Evolutionary conservation across 164 flowering plant genomes (phyloP).

Genomic region (Macadamia tetraphylla): DNA sequence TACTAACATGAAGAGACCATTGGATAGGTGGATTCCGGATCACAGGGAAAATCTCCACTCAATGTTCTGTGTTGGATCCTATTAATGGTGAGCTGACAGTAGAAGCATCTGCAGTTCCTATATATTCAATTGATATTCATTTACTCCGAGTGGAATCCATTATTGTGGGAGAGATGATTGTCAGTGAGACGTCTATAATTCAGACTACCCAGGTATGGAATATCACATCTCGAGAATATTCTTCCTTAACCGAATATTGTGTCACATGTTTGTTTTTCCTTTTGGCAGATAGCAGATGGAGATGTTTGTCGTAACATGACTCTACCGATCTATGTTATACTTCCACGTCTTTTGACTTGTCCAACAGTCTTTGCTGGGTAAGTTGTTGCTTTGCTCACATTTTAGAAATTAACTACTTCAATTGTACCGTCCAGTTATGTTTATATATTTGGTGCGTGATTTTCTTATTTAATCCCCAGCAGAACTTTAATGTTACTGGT

Average conservation of each 20-base stretch:
- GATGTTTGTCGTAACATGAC: slow-evolving; percentile 65
- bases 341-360: slow-evolving; percentile 93
- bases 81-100: slow-evolving; percentile 70
- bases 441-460: neutral
- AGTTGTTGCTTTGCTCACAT: slow-evolving; percentile 20
- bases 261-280: slow-evolving; percentile 2
- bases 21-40: slow-evolving; percentile 76
- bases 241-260: slow-evolving; percentile 1
- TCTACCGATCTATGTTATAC: slow-evolving; percentile 74
- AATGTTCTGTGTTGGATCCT: slow-evolving; percentile 60
- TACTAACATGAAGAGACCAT: slow-evolving; percentile 2
- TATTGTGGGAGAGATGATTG: slow-evolving; percentile 73
- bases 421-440: too few species aligned
- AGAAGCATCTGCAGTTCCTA: slow-evolving; percentile 78
- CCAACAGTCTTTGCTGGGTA: slow-evolving; percentile 83
- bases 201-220: slow-evolving; percentile 80
- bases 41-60: slow-evolving; percentile 66
- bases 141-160: slow-evolving; percentile 73
- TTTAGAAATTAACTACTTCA: too few species aligned
- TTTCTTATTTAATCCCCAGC: too few species aligned
- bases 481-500: too few species aligned
- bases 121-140: slow-evolving; percentile 77
- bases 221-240: neutral
- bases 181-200: slow-evolving; percentile 65
- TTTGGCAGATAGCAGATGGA: slow-evolving; percentile 84